phyloP scores from a whole-genome alignment of 306 rosid species.

The Morella rubra region DNA sequence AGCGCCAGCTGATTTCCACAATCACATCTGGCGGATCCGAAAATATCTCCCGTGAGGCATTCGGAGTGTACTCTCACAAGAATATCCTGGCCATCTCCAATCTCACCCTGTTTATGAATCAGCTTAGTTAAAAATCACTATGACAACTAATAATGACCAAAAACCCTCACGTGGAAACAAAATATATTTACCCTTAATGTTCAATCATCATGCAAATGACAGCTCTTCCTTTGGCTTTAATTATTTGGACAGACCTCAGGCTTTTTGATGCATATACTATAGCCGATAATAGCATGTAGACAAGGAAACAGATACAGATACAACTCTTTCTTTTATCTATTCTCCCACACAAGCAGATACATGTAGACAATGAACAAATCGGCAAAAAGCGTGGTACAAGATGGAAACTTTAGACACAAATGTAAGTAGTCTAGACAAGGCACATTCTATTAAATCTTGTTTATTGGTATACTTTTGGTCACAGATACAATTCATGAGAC shows the following conservation, averaged over 20 bases:
- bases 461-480: neutral
- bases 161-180: neutral
- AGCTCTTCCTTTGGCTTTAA: neutral
- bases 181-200: neutral
- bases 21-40: conserved; percentile 95
- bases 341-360: neutral
- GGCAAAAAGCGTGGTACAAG: neutral
- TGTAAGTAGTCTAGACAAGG: neutral
- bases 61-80: conserved; percentile 97
- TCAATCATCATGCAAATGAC: neutral
- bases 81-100: conserved; percentile 82
- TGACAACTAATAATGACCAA: neutral
- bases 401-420: neutral
- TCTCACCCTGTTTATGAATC: conserved; percentile 66
- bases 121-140: conserved; percentile 18
- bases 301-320: no score
- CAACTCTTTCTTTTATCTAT: no score
- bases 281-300: no score
- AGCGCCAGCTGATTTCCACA: conserved; percentile 90
- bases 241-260: neutral
- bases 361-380: neutral
- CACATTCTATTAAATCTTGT: neutral
- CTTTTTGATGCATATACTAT: conserved; percentile 3
- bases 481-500: neutral
- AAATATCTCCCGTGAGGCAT: conserved; percentile 97